Conservation (phyloP, 805 yeast species). For the Myxozyma geophila region DNA sequence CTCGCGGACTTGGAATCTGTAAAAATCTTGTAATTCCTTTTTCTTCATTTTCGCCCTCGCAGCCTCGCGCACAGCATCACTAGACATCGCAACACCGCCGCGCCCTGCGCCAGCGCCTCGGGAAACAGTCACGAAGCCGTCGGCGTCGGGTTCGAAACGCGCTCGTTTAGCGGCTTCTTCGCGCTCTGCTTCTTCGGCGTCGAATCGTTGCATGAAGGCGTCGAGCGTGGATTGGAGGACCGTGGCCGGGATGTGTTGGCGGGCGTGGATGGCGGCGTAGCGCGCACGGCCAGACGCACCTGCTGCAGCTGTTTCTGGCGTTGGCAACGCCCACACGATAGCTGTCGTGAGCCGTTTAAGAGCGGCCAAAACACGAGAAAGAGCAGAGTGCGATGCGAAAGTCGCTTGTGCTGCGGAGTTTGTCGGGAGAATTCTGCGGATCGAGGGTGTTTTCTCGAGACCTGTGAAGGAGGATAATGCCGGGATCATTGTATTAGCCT, state of each 20-base stretch:
- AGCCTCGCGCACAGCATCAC: constrained; percentile 51
- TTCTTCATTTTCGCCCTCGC: constrained; percentile 49
- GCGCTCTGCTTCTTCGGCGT: constrained; percentile 58
- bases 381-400: constrained; percentile 48
- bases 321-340: constrained; percentile 75
- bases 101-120: constrained; percentile 27
- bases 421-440: constrained; percentile 37
- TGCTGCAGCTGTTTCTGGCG: constrained; percentile 60
- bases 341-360: constrained; percentile 46
- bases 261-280: constrained; percentile 47
- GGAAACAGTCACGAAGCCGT: constrained; percentile 40
- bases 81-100: constrained; percentile 16
- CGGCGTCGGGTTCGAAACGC: constrained; percentile 37
- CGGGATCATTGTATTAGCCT: constrained; percentile 39
- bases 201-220: constrained; percentile 67
- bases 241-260: constrained; percentile 51
- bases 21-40: constrained; percentile 87
- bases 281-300: constrained; percentile 47
- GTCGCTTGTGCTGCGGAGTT: constrained; percentile 23
- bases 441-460: constrained; percentile 1
- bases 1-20: constrained; percentile 94
- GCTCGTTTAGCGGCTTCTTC: constrained; percentile 30
- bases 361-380: constrained; percentile 65
- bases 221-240: constrained; percentile 62
- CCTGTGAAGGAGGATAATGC: constrained; percentile 20